Evolutionary conservation across 306 rosid genomes (phyloP).

Genomic region (Corylus heterophylla): DNA sequence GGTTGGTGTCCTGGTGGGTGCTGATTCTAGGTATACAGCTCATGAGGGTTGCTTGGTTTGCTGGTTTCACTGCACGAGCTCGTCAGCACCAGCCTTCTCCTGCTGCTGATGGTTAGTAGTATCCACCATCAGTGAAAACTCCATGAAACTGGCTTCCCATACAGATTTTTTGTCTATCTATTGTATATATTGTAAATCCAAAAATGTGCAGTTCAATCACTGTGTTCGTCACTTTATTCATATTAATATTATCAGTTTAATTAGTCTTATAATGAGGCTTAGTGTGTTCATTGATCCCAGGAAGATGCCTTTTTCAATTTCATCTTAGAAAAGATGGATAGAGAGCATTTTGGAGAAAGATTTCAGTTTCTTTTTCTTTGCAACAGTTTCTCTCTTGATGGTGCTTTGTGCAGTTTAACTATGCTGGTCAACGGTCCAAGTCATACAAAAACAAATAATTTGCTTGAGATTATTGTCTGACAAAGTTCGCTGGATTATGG

Average conservation of each 20-base stretch:
- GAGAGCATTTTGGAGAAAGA: background rate
- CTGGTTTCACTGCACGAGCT: slow-evolving; percentile 56
- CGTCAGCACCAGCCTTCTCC: slow-evolving; percentile 32
- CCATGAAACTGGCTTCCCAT: background rate
- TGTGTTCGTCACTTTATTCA: background rate
- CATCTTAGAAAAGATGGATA: background rate
- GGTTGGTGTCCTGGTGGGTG: slow-evolving; percentile 94
- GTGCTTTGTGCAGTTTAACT: background rate
- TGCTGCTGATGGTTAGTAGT: slow-evolving; percentile 31
- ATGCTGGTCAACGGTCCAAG: background rate
- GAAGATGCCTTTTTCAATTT: background rate
- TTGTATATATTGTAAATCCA: slow-evolving; percentile 2
- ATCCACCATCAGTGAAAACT: slow-evolving; percentile 4
- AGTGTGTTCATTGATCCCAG: background rate
- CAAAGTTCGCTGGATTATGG: background rate
- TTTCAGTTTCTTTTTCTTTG: background rate
- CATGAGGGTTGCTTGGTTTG: slow-evolving; percentile 98
- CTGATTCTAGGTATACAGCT: slow-evolving; percentile 83
- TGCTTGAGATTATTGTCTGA: background rate
- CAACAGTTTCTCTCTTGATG: background rate
- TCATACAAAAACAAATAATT: background rate
- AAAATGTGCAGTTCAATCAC: slow-evolving; percentile 17
- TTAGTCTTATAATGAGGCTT: background rate
- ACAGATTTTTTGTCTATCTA: background rate
- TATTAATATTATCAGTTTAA: background rate